Conservation (phyloP, 2,329 filamentous ascomycete genomes). For the Pseudocercospora vitis region DNA sequence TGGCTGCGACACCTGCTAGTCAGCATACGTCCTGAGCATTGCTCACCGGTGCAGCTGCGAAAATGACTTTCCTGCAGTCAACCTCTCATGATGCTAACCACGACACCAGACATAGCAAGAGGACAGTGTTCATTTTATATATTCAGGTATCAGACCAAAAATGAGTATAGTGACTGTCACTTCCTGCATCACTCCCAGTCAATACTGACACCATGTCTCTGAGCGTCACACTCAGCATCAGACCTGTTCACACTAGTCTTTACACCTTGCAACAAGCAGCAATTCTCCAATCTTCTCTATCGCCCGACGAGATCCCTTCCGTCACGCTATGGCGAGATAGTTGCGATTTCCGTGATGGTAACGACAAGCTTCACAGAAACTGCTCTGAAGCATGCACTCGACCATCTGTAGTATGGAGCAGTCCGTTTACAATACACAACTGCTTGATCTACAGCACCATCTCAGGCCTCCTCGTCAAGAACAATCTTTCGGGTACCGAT, state of each 20-base stretch:
- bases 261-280: constrained; percentile 9
- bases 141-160: too few relatives aligned
- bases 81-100: too few relatives aligned
- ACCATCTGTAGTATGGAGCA: neutral
- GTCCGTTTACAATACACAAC: constrained; percentile 14
- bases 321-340: constrained; percentile 2
- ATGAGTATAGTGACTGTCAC: neutral
- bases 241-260: neutral
- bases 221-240: neutral
- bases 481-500: neutral
- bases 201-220: neutral
- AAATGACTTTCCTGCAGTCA: too few relatives aligned
- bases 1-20: too few relatives aligned
- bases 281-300: neutral
- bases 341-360: constrained; percentile 5
- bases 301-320: neutral
- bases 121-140: too few relatives aligned
- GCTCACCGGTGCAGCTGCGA: neutral
- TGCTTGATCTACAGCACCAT: constrained; percentile 13
- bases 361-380: neutral
- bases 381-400: constrained; percentile 2
- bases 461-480: constrained; percentile 1
- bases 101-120: too few relatives aligned
- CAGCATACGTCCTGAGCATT: too few relatives aligned
- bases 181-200: neutral